A percentile compares a stretch with the other conserved stretches of the same genome.
phyloP scores from a whole-genome alignment of 805 yeast species.

The Naumovozyma baii region DNA sequence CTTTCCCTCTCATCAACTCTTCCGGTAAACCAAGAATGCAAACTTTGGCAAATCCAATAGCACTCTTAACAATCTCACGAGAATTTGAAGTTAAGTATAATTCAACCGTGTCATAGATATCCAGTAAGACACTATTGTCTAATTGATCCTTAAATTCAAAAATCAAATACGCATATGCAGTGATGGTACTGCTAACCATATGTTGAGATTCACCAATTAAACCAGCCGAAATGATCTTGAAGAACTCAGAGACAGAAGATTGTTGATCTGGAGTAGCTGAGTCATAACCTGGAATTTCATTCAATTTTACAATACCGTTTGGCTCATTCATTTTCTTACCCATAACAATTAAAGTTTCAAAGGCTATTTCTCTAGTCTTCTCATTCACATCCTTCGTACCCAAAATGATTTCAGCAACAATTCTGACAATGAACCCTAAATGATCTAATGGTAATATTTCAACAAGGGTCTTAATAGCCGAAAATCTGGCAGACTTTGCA shows the following conservation, averaged over 20 bases:
- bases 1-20: conserved; percentile 57
- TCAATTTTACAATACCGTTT: conserved; percentile 59
- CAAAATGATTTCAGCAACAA: conserved; percentile 79
- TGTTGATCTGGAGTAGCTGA: conserved; percentile 46
- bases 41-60: conserved; percentile 89
- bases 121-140: conserved; percentile 51
- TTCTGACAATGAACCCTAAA: conserved; percentile 67
- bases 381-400: conserved; percentile 90
- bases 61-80: conserved; percentile 87
- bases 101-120: conserved; percentile 78
- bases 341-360: conserved; percentile 64
- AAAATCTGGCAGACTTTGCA: conserved; percentile 72
- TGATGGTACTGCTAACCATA: conserved; percentile 93
- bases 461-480: conserved; percentile 53
- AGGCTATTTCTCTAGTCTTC: conserved; percentile 76
- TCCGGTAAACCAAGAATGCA: conserved; percentile 75
- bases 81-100: conserved; percentile 82
- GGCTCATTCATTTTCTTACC: conserved; percentile 63
- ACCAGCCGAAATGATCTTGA: conserved; percentile 94
- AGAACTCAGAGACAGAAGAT: conserved; percentile 70
- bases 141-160: conserved; percentile 73
- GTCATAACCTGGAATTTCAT: conserved; percentile 59
- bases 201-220: conserved; percentile 88
- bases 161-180: conserved; percentile 77
- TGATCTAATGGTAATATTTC: conserved; percentile 54